Evolutionary conservation across 805 yeast genomes (phyloP), one percentile per base, ranked within the genome.

Genomic region (Metschnikowia borealis): DNA sequence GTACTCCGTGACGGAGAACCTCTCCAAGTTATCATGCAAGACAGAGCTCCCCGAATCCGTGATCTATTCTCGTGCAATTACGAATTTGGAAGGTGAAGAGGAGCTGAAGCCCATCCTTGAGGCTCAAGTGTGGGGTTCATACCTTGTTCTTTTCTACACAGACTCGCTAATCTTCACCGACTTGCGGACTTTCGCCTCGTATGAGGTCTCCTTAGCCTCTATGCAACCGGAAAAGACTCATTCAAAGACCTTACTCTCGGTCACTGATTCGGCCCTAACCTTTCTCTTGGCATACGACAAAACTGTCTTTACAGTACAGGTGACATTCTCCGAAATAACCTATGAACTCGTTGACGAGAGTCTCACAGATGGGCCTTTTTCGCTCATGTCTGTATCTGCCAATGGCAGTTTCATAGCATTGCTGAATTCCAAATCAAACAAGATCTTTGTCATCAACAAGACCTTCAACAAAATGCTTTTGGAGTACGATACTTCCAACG

Each of bases 361-460:
- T 5, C 58, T 77, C 23, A 71, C 79, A 3, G 80, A 75, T 49
- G 84, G 83, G 0, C 81, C 82, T 1, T 80, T 79, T 52, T 49
- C 65, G 2, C 58, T 56, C 3, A 60, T 82, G 6, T 56, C 73
- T 0, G 65, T 70, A 0, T 78, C 89, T 1, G 83, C 87, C 2
- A 82, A 79, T 58, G 74, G 78, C 2, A 74, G 75, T n/a, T 71
- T 83, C 48, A 68, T 86, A 4, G 80, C 86, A 1, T 33, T 82
- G 62, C 60, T 73, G 72, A 62, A 68, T 65, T 47, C 58, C 2
- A 53, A 62, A 6, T 54, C 61, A 1, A 71, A 77, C 13, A 74
- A 70, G 17, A 64, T 86, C 0, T 77, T 73, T 49, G 82, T 87
- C 6, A 64, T 77, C 21, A 77, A 82, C 47, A 65, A 69, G 38